Conservation (phyloP, 257 asterid species). For the Salvia splendens region DNA sequence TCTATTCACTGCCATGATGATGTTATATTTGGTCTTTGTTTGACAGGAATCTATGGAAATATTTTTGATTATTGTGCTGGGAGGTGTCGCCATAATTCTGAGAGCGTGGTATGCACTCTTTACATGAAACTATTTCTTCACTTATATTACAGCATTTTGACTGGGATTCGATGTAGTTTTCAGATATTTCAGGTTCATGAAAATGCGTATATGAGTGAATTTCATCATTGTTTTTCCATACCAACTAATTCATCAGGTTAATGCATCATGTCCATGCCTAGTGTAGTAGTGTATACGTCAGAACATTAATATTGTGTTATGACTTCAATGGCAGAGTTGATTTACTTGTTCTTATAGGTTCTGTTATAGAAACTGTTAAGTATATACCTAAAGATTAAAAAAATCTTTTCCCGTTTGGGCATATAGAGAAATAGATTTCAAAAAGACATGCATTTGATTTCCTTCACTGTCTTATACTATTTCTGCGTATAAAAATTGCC, state of each 20-base stretch:
- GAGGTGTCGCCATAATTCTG: slow-evolving; percentile 93
- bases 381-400: no score
- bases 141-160: slow-evolving; percentile 13
- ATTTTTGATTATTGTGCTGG: slow-evolving; percentile 82
- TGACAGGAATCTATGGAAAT: slow-evolving; percentile 64
- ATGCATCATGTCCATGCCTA: slow-evolving; percentile 32
- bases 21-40: slow-evolving; percentile 28
- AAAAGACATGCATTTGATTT: not conserved
- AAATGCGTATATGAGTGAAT: slow-evolving; percentile 85
- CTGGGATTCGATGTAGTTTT: slow-evolving; percentile 24
- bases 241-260: slow-evolving; percentile 80
- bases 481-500: not conserved
- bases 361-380: no score
- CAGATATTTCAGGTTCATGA: slow-evolving; percentile 73
- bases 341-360: not conserved
- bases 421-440: no score
- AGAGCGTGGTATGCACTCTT: slow-evolving; percentile 71
- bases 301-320: slow-evolving; percentile 1
- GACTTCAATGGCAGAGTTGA: slow-evolving; percentile 10
- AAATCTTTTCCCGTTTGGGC: no score
- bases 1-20: not conserved
- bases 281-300: not conserved
- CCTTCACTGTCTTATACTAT: not conserved
- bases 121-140: slow-evolving; percentile 11
- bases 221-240: slow-evolving; percentile 85